Evolutionary conservation across 345 rosid genomes (phyloP).

Genomic region (Sisymbrium altissimum): DNA sequence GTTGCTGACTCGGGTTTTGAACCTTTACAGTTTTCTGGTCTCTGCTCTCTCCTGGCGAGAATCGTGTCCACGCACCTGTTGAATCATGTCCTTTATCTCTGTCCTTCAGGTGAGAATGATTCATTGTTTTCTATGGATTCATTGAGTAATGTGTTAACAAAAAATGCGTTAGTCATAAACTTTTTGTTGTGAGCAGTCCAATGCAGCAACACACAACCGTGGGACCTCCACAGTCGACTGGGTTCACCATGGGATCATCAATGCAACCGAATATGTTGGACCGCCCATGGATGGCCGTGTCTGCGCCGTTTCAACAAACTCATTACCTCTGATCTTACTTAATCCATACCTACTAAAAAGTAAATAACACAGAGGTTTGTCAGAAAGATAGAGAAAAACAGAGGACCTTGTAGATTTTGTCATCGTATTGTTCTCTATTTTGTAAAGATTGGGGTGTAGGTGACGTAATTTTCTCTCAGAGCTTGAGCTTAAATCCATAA

Average conservation of each 20-base stretch:
- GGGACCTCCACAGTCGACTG: constrained; percentile 66
- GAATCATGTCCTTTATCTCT: constrained; percentile 70
- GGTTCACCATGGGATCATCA: constrained; percentile 49
- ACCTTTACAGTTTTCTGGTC: constrained; percentile 74
- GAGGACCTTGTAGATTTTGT: constrained; percentile 5
- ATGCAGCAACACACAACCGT: constrained; percentile 56
- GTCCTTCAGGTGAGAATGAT: constrained; percentile 62
- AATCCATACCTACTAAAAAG: constrained; percentile 19
- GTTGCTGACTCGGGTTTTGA: background rate
- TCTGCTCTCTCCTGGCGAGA: constrained; percentile 63
- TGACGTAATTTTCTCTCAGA: background rate
- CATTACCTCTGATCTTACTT: constrained; percentile 44
- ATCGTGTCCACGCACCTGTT: constrained; percentile 46
- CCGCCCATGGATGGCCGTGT: constrained; percentile 56
- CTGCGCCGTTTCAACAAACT: constrained; percentile 54
- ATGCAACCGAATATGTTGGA: constrained; percentile 67
- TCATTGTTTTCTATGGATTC: background rate
- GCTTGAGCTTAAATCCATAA: background rate
- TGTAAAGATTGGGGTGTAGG: constrained; percentile 21
- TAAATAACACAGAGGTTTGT: constrained; percentile 33
- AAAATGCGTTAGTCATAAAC: background rate
- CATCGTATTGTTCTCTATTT: constrained; percentile 14
- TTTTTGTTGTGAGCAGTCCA: constrained; percentile 42
- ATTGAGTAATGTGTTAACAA: background rate
- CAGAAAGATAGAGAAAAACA: background rate